phyloP scores from a whole-genome alignment of 495 filamentous ascomycete species.

The Tuber calosporum region DNA sequence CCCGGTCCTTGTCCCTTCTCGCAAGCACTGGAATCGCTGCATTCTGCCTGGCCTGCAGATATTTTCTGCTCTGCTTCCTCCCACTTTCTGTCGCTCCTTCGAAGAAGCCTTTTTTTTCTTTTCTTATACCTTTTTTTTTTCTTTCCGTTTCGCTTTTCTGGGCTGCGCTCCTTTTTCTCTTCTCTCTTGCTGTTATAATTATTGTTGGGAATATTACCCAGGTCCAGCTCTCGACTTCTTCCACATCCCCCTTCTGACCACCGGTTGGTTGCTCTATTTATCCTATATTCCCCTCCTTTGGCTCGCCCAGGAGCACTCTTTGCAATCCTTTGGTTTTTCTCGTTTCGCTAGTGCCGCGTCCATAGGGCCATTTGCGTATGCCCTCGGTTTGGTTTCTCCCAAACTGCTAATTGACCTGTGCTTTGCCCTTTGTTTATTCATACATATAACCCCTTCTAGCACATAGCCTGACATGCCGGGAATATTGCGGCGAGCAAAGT shows the following conservation, averaged over 20 bases:
- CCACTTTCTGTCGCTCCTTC: conserved; percentile 36
- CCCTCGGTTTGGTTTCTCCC: conserved; percentile 12
- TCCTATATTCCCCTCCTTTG: conserved; percentile 9
- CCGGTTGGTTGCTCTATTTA: conserved; percentile 20
- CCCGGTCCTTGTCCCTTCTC: neutral
- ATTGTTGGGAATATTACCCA: neutral
- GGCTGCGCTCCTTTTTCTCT: conserved; percentile 4
- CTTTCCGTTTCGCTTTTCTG: conserved; percentile 11
- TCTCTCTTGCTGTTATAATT: conserved; percentile 20
- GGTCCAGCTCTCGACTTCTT: neutral
- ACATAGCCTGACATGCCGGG: conserved; percentile 26
- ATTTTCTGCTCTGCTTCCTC: conserved; percentile 20
- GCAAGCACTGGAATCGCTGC: neutral
- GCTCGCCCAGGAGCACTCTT: conserved; percentile 1
- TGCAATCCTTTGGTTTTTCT: neutral
- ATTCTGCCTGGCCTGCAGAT: neutral
- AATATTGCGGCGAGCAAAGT: conserved; percentile 37
- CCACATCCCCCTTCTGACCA: conserved; percentile 8
- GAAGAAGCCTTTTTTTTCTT: conserved; percentile 19
- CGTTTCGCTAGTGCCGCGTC: neutral
- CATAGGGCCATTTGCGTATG: neutral
- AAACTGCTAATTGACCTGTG: conserved; percentile 15
- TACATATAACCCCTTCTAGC: conserved; percentile 19
- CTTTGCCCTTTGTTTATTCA: conserved; percentile 3
- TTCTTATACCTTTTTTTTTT: too few relatives aligned